phyloP scores from a whole-genome alignment of 176 grass and related monocot species.

The Aegilops tauschii region DNA sequence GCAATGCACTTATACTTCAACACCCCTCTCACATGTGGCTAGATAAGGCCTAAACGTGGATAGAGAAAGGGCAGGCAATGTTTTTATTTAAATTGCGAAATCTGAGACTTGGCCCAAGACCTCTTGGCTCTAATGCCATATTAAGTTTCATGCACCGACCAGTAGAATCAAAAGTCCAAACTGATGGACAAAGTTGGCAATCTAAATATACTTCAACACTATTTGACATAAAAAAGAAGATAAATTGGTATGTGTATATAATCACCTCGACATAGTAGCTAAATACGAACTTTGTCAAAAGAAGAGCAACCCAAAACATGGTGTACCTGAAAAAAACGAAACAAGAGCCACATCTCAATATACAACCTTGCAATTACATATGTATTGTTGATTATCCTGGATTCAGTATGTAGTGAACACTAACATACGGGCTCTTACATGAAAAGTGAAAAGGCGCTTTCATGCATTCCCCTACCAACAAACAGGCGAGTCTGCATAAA shows the following conservation, averaged over 20 bases:
- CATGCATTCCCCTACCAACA: constrained; percentile 97
- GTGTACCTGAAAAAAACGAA: constrained; percentile 68
- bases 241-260: not conserved
- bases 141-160: too few relatives aligned
- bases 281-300: constrained; percentile 78
- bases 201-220: not conserved
- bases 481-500: constrained; percentile 75
- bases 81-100: too few relatives aligned
- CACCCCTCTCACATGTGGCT: too few relatives aligned
- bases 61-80: too few relatives aligned
- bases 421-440: constrained; percentile 57
- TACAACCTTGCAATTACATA: not conserved
- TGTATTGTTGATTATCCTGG: not conserved
- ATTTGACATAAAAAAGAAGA: constrained; percentile 9
- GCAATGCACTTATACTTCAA: too few relatives aligned
- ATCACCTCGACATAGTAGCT: constrained; percentile 95
- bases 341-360: constrained; percentile 11
- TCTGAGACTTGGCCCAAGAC: too few relatives aligned
- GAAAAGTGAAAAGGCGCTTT: constrained; percentile 88
- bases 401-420: not conserved
- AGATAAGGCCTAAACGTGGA: too few relatives aligned
- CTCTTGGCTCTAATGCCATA: too few relatives aligned
- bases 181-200: too few relatives aligned
- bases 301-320: constrained; percentile 83
- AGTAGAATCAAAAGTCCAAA: too few relatives aligned